Evolutionary conservation across 306 rosid genomes (phyloP), one percentile per base, ranked within the genome.

Genomic region (Amphicarpaea edgeworthii): DNA sequence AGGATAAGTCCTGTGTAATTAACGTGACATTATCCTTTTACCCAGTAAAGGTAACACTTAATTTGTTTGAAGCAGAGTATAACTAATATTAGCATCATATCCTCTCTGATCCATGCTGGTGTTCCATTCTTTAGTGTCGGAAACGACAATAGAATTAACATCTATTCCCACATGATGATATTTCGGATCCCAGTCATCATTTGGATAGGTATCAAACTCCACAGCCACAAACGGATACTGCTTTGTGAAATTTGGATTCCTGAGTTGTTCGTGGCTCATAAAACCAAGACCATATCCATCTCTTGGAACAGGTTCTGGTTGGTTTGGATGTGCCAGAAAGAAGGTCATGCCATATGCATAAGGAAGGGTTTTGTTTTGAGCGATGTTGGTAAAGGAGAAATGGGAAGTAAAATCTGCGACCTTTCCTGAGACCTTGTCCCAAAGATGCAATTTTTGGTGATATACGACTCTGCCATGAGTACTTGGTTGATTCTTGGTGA

Each of bases 131-230:
- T 42, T 41, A 1, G 82, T 66, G 54, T 12, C 0, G 46, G 38
- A 34, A 5, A 7, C 40, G n/a, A 1, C 1, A 1, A 84, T 1
- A 23, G 77, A 6, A 3, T 59, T 67, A 7, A 28, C 32, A 59
- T 87, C 57, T 14, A 89, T 81, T 15, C 91, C 93, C 6, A 84
- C 89, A 73, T 87, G 50, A 49, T 15, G 62, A 16, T 42, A 40
- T 4, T 0, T 4, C 17, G 84, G 87, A 71, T 89, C 93, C 68
- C 61, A 85, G 0, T 0, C 0, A 5, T n/a, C n/a, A n/a, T n/a
- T n/a, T n/a, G n/a, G n/a, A n/a, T n/a, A 55, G 41, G 86, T 87
- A 15, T 89, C 91, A 41, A 87, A 89, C 46, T 89, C 93, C 15
- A 85, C 81, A 0, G 86, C 93, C 5, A 87, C 85, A 77, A 87